These are phyloP conservation scores for Clitocybe nebularis DNA, from an alignment of 1,284 basidiomycete species.

Conservation along the genomic window DNA sequence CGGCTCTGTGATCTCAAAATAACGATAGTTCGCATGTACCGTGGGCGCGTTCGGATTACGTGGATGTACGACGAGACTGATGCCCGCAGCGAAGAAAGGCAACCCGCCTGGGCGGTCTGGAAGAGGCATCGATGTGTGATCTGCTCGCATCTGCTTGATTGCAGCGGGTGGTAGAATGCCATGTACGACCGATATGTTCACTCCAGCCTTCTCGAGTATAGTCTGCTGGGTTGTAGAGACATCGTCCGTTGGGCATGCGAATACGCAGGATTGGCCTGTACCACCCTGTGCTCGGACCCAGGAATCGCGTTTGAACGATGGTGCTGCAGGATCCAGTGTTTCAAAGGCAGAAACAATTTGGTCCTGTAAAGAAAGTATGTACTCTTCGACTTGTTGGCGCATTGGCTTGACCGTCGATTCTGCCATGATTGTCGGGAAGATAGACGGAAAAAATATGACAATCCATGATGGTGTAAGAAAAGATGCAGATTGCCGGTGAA, in stretches of 20 bases:
- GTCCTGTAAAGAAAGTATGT: conserved; percentile 78
- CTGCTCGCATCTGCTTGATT: conserved; percentile 91
- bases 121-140: conserved; percentile 77
- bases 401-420: conserved; percentile 43
- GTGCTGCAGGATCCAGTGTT: conserved; percentile 68
- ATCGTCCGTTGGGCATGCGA: conserved; percentile 57
- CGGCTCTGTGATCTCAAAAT: conserved; percentile 85
- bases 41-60: conserved; percentile 89
- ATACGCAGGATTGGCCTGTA: conserved; percentile 84
- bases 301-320: conserved; percentile 80
- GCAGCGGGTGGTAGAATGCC: conserved; percentile 86
- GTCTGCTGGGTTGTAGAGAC: conserved; percentile 31
- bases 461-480: too few species aligned
- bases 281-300: conserved; percentile 88
- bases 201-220: conserved; percentile 93
- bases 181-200: conserved; percentile 93
- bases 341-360: conserved; percentile 82
- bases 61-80: conserved; percentile 92
- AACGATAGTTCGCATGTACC: conserved; percentile 97
- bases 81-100: conserved; percentile 92
- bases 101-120: conserved; percentile 52
- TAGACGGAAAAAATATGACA: too few species aligned
- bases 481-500: too few species aligned
- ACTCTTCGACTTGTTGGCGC: conserved; percentile 79
- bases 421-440: conserved; percentile 14